phyloP scores from a whole-genome alignment of 2,329 filamentous ascomycete genomes.

The Graphilbum fragrans region DNA sequence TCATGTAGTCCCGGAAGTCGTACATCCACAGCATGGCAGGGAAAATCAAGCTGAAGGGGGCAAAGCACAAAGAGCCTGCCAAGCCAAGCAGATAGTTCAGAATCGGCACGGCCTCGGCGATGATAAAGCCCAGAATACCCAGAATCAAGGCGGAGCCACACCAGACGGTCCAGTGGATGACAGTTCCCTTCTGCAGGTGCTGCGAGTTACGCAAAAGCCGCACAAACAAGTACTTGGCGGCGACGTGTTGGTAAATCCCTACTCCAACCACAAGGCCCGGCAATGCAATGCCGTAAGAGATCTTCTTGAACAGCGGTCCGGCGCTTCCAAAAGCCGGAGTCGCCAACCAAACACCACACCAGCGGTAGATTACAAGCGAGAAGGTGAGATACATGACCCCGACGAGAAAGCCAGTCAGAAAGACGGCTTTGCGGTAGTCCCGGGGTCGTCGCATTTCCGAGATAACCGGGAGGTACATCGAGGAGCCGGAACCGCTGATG shows the following conservation, averaged over 20 bases:
- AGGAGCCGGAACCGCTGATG: constrained; percentile 28
- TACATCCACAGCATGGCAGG: constrained; percentile 7
- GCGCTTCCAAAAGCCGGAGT: constrained; percentile 41
- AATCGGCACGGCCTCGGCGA: constrained; percentile 11
- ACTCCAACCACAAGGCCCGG: constrained; percentile 36
- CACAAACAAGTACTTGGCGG: constrained; percentile 20
- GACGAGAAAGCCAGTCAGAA: constrained; percentile 33
- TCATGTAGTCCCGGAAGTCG: constrained; percentile 22
- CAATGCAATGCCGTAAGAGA: constrained; percentile 47
- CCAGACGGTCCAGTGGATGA: constrained; percentile 20
- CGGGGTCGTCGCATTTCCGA: constrained; percentile 49
- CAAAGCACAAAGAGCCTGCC: constrained; percentile 7
- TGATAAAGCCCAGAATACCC: constrained; percentile 7
- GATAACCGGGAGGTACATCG: constrained; percentile 39
- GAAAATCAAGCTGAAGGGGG: constrained; percentile 11
- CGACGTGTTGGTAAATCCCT: constrained; percentile 17
- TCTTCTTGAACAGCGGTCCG: constrained; percentile 45
- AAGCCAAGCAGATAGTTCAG: constrained; percentile 11
- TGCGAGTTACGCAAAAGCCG: constrained; percentile 17
- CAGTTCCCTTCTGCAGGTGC: constrained; percentile 19
- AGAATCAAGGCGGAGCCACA: constrained; percentile 3
- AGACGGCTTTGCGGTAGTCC: constrained; percentile 45
- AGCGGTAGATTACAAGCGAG: constrained; percentile 40
- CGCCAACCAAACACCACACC: constrained; percentile 50
- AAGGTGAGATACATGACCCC: constrained; percentile 39